phyloP scores from a whole-genome alignment of 495 filamentous ascomycete species.

The Talaromyces proteolyticus region DNA sequence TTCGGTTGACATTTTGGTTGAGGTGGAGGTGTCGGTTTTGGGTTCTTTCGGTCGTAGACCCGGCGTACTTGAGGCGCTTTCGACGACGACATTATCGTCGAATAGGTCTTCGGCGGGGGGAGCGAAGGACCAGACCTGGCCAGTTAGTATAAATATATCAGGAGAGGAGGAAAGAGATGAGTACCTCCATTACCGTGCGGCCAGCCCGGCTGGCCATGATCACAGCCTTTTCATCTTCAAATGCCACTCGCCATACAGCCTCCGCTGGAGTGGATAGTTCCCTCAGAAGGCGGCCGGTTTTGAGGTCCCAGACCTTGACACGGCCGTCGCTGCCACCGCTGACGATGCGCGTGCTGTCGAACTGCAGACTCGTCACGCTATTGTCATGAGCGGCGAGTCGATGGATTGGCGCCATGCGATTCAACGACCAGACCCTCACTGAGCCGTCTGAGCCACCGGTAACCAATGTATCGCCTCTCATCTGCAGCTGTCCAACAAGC shows the following conservation, averaged over 20 bases:
- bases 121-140: constrained; percentile 85
- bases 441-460: constrained; percentile 95
- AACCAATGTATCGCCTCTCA: constrained; percentile 88
- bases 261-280: constrained; percentile 88
- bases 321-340: constrained; percentile 93
- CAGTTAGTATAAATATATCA: constrained; percentile 9
- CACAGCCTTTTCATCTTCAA: constrained; percentile 96
- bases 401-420: constrained; percentile 84
- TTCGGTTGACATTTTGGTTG: no score
- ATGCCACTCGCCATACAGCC: constrained; percentile 95
- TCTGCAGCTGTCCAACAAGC: constrained; percentile 93
- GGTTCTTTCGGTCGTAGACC: constrained; percentile 16
- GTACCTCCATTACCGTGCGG: constrained; percentile 94
- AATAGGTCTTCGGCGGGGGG: constrained; percentile 61
- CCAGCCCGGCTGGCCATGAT: constrained; percentile 82
- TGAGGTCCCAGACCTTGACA: constrained; percentile 95
- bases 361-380: constrained; percentile 93
- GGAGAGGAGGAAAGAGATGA: constrained; percentile 7
- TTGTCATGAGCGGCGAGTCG: constrained; percentile 97
- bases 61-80: constrained; percentile 34
- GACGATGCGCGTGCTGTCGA: constrained; percentile 90
- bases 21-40: constrained; percentile 10
- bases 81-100: constrained; percentile 20
- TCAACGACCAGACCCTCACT: constrained; percentile 90
- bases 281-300: constrained; percentile 81